A percentile compares a stretch with the other conserved stretches of the same genome.
These are phyloP conservation scores for Wickerhamomyces tratensis DNA, from an alignment of 805 yeast species.

Conservation along the genomic window DNA sequence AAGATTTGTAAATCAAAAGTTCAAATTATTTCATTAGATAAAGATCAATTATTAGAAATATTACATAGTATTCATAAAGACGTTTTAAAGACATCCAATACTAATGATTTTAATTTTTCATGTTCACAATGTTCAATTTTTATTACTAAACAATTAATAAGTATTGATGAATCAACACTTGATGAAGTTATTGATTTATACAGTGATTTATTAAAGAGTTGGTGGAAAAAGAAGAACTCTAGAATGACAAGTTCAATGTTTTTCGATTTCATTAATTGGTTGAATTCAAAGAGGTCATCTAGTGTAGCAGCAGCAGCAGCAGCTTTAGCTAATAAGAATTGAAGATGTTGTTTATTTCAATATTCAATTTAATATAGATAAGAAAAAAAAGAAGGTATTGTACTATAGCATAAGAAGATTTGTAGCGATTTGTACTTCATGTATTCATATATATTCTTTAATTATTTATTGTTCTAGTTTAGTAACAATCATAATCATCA, in stretches of 20 bases:
- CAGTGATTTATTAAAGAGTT: constrained; percentile 40
- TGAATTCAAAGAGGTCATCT: constrained; percentile 36
- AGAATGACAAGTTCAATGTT: constrained; percentile 49
- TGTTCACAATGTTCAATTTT: constrained; percentile 59
- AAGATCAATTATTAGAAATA: constrained; percentile 14
- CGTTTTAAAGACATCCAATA: constrained; percentile 24
- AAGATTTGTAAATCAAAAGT: constrained; percentile 43
- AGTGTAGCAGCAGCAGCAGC: too few relatives aligned
- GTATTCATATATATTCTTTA: too few relatives aligned
- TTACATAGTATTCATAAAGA: constrained; percentile 34
- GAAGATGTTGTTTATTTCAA: too few relatives aligned
- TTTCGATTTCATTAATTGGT: constrained; percentile 76
- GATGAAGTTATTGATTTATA: constrained; percentile 47
- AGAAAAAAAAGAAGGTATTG: too few relatives aligned
- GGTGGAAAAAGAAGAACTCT: constrained; percentile 43
- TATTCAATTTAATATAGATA: too few relatives aligned
- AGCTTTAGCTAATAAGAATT: too few relatives aligned
- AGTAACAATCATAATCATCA: too few relatives aligned
- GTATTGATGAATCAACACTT: constrained; percentile 20
- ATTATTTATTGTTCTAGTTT: too few relatives aligned
- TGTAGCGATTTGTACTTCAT: too few relatives aligned
- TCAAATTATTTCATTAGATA: constrained; percentile 11
- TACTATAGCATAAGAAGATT: too few relatives aligned
- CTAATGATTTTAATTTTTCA: constrained; percentile 27
- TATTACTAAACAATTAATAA: constrained; percentile 45